phyloP scores from a whole-genome alignment of 352 stramenopile species.

The Pythium aphanidermatum region DNA sequence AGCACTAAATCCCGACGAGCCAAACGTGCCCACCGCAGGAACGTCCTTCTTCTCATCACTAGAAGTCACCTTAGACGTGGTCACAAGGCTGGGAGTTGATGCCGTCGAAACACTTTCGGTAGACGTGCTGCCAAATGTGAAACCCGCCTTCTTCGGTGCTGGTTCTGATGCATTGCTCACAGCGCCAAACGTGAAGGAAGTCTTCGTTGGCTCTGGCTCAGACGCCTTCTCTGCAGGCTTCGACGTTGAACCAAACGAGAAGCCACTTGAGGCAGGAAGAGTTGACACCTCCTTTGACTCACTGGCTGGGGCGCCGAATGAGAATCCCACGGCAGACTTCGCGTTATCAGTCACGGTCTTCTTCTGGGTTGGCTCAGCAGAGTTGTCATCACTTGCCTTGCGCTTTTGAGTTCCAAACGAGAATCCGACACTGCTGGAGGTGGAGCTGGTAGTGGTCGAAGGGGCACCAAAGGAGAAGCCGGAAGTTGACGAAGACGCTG shows the following conservation, averaged over 20 bases:
- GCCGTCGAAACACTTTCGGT: not conserved
- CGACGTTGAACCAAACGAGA: not conserved
- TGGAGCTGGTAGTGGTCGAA: not conserved
- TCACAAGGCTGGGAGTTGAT: too few species aligned
- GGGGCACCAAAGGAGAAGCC: slow-evolving; percentile 18
- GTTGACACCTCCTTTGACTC: not conserved
- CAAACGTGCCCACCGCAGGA: not conserved
- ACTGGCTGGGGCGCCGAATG: slow-evolving; percentile 4
- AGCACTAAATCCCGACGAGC: not conserved
- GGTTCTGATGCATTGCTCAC: too few species aligned
- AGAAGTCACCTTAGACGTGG: not conserved
- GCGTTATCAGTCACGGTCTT: not conserved
- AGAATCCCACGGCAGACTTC: slow-evolving; percentile 1
- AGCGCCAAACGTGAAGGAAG: too few species aligned
- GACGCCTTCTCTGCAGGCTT: not conserved
- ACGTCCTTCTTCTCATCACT: slow-evolving; percentile 6
- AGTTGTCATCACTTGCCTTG: slow-evolving; percentile 2
- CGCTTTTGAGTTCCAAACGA: slow-evolving; percentile 6
- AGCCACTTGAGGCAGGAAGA: not conserved
- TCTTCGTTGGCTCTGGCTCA: too few species aligned
- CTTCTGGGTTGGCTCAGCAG: slow-evolving; percentile 3
- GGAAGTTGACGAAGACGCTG: not conserved
- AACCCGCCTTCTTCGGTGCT: slow-evolving; percentile 9
- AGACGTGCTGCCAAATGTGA: not conserved
- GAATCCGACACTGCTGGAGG: too few species aligned